Evolutionary conservation across 371 early-diverging fungal species (phyloP).

Genomic region (Chytridiales sp.): DNA sequence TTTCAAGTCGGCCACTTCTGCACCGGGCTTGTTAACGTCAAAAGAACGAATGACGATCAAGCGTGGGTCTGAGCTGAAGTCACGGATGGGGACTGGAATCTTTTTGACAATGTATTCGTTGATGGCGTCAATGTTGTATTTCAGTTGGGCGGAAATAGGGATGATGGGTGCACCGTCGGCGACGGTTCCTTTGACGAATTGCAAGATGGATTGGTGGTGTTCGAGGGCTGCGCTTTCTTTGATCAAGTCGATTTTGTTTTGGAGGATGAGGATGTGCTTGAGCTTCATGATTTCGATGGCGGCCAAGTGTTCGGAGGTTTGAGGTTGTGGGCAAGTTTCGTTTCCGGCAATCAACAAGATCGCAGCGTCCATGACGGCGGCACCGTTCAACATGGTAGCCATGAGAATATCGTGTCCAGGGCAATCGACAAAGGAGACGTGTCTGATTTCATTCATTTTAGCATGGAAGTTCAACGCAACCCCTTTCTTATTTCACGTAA

Average conservation of each 20-base stretch:
- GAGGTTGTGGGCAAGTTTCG: slow-evolving; percentile 99
- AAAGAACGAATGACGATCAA: slow-evolving; percentile 99
- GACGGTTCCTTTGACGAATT: slow-evolving; percentile 94
- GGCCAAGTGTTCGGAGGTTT: slow-evolving; percentile 99
- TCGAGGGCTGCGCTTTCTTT: slow-evolving; percentile 94
- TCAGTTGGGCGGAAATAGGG: slow-evolving; percentile 99
- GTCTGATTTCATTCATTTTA: slow-evolving; percentile 55
- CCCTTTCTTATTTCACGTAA: background rate
- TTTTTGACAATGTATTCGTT: slow-evolving; percentile 99
- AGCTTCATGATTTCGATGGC: slow-evolving; percentile 99
- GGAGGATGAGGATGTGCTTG: slow-evolving; percentile 97
- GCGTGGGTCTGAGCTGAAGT: slow-evolving; percentile 88
- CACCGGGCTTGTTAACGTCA: slow-evolving; percentile 99
- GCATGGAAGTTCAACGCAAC: background rate
- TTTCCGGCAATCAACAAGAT: slow-evolving; percentile 99
- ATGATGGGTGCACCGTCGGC: slow-evolving; percentile 98
- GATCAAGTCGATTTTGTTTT: slow-evolving; percentile 99
- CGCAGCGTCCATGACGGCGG: slow-evolving; percentile 99
- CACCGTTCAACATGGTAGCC: slow-evolving; percentile 99
- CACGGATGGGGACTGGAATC: slow-evolving; percentile 95
- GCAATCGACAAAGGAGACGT: slow-evolving; percentile 99
- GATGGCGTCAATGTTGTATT: slow-evolving; percentile 99
- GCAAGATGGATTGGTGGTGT: slow-evolving; percentile 93
- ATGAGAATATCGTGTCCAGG: slow-evolving; percentile 99
- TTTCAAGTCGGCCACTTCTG: slow-evolving; percentile 90